Conservation (phyloP, 305 asterid genomes). For the Rubia tinctorum region DNA sequence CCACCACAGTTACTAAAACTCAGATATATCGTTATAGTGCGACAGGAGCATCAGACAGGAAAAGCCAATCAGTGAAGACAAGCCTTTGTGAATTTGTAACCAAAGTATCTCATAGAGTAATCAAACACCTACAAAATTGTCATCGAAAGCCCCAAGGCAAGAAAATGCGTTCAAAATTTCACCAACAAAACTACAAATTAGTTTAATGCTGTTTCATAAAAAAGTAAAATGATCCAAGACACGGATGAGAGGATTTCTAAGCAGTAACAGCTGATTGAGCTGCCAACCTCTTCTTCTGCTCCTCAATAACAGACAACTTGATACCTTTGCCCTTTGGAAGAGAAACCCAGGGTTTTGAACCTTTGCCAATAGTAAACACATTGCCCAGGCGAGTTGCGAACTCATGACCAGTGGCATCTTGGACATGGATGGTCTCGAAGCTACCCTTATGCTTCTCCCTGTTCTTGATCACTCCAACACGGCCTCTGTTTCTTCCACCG, state of each 20-base stretch:
- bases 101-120: neutral
- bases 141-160: neutral
- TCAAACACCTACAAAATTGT: constrained; percentile 5
- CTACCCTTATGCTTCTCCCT: constrained; percentile 68
- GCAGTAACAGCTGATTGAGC: constrained; percentile 47
- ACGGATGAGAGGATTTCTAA: constrained; percentile 11
- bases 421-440: constrained; percentile 59
- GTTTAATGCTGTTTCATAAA: constrained; percentile 1
- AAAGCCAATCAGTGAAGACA: neutral
- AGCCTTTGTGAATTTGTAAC: neutral
- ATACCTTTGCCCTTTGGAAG: constrained; percentile 74
- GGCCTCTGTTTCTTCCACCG: constrained; percentile 75
- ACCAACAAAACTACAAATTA: constrained; percentile 1
- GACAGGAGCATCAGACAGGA: no score
- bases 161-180: neutral
- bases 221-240: neutral
- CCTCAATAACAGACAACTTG: constrained; percentile 59
- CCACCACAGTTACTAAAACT: neutral
- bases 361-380: constrained; percentile 63
- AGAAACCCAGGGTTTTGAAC: constrained; percentile 62
- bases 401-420: constrained; percentile 61
- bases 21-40: no score
- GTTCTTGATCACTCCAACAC: constrained; percentile 61
- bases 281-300: constrained; percentile 56
- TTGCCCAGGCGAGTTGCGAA: constrained; percentile 67